Evolutionary conservation across 352 stramenopile species (phyloP).

Genomic region (Pilasporangium apinafurcum): DNA sequence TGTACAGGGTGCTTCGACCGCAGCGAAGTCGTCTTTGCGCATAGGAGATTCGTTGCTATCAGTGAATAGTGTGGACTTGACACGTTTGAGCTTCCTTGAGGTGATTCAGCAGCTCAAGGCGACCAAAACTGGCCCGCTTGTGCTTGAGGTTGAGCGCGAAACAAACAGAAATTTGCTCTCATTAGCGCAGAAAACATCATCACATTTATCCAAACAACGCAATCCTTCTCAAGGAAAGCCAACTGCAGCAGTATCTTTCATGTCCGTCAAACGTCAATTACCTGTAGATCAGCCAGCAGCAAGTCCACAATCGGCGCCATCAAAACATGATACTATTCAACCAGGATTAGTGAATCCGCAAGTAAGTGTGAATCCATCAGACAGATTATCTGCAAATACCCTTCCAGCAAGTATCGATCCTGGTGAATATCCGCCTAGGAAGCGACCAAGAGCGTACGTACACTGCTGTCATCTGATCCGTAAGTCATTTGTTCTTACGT

Average conservation of each 20-base stretch:
- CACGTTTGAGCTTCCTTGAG: slow-evolving; percentile 37
- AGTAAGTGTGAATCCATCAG: too few relatives aligned
- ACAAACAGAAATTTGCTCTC: too few relatives aligned
- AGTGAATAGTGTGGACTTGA: slow-evolving; percentile 53
- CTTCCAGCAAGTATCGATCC: neutral
- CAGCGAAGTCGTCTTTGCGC: slow-evolving; percentile 26
- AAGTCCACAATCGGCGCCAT: too few relatives aligned
- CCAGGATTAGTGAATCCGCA: too few relatives aligned
- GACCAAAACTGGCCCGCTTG: slow-evolving; percentile 30
- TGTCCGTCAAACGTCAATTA: too few relatives aligned
- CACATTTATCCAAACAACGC: slow-evolving; percentile 3
- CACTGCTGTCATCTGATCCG: neutral
- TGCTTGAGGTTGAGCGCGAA: slow-evolving; percentile 51
- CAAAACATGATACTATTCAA: too few relatives aligned
- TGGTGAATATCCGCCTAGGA: slow-evolving; percentile 20
- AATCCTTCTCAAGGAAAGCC: too few relatives aligned
- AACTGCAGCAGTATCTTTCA: too few relatives aligned
- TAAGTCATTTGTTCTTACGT: neutral
- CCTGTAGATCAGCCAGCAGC: too few relatives aligned
- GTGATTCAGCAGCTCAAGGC: slow-evolving; percentile 58
- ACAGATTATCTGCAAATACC: too few relatives aligned
- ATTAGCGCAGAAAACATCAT: neutral
- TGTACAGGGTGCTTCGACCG: slow-evolving; percentile 31
- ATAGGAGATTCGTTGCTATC: slow-evolving; percentile 66
- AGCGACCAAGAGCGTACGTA: slow-evolving; percentile 41